A percentile compares a stretch with the other conserved stretches of the same genome.
These are phyloP conservation scores for Alternaria arborescens DNA, from an alignment of 2,329 filamentous ascomycete species.

Conservation along the genomic window DNA sequence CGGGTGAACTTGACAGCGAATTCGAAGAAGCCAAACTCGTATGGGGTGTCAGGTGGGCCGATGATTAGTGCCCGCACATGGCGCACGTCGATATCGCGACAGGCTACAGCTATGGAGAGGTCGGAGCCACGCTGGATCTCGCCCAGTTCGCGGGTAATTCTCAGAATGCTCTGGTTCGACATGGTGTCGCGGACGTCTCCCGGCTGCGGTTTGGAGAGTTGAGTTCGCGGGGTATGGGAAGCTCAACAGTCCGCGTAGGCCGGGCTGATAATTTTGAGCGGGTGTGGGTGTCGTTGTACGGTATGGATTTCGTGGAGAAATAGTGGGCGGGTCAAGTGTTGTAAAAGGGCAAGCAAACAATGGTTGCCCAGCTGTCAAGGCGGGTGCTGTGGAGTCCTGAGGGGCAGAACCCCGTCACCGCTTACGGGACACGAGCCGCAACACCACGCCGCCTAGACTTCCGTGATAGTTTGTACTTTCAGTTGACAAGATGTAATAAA, in stretches of 20 bases:
- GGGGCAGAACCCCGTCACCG: conserved; percentile 27
- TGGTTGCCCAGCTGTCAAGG: conserved; percentile 13
- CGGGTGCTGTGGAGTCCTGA: conserved; percentile 17
- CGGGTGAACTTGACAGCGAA: conserved; percentile 80
- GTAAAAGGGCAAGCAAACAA: conserved; percentile 11
- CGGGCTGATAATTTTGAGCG: background rate
- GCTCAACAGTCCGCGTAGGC: conserved; percentile 2
- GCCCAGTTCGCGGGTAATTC: conserved; percentile 86
- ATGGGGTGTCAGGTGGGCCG: conserved; percentile 91
- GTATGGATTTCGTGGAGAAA: background rate
- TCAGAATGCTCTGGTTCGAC: conserved; percentile 87
- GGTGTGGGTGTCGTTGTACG: background rate
- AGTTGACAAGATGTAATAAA: conserved; percentile 25
- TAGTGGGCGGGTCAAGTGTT: background rate
- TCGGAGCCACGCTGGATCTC: conserved; percentile 85
- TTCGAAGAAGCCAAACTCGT: conserved; percentile 98
- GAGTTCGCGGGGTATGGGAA: conserved; percentile 1
- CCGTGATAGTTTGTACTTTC: conserved; percentile 9
- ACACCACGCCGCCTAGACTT: conserved; percentile 13
- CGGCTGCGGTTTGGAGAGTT: conserved; percentile 4
- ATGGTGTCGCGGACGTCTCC: conserved; percentile 54
- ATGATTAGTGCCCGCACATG: conserved; percentile 88
- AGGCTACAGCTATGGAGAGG: conserved; percentile 87
- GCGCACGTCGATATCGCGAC: conserved; percentile 86
- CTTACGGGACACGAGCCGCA: conserved; percentile 12